A percentile compares a stretch with the other conserved stretches of the same genome.
Conservation (phyloP, 2,329 filamentous ascomycete genomes). For the Diaporthe velutina region DNA sequence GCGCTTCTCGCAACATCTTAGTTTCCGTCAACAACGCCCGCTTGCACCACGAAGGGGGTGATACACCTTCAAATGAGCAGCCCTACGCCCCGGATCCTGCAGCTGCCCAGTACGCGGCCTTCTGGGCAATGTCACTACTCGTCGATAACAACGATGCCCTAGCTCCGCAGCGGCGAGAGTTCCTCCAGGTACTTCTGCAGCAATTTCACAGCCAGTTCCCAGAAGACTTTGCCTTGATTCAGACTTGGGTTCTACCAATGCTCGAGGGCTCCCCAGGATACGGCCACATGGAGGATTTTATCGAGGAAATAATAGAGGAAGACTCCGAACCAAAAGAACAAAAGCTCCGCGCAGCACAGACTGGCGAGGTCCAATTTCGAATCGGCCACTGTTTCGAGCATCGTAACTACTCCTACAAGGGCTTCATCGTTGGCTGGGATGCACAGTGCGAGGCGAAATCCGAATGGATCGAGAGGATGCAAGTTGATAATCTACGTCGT, state of each 20-base stretch:
- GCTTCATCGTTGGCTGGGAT: constrained; percentile 75
- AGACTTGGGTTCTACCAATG: neutral
- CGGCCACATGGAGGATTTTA: neutral
- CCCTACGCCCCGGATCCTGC: constrained; percentile 25
- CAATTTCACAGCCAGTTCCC: constrained; percentile 37
- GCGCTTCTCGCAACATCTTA: constrained; percentile 75
- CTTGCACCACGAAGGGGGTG: neutral
- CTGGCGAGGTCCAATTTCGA: constrained; percentile 51
- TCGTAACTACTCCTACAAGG: constrained; percentile 71
- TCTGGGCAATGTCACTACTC: constrained; percentile 40
- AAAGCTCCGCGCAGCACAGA: neutral
- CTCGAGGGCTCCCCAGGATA: neutral
- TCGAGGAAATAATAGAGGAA: neutral
- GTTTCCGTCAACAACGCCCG: constrained; percentile 64
- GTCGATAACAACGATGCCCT: constrained; percentile 22
- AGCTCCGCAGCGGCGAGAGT: constrained; percentile 30
- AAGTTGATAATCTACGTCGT: constrained; percentile 67
- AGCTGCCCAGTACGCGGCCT: constrained; percentile 37
- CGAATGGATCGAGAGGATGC: constrained; percentile 73
- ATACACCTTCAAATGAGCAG: neutral
- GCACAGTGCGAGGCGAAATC: constrained; percentile 54
- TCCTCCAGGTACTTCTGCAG: constrained; percentile 30
- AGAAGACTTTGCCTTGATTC: constrained; percentile 38
- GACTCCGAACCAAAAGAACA: neutral
- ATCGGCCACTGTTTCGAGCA: constrained; percentile 74